Base-by-base conservation (phyloP, 2,329 filamentous ascomycete genomes). In the Aspergillus sp. region DNA sequence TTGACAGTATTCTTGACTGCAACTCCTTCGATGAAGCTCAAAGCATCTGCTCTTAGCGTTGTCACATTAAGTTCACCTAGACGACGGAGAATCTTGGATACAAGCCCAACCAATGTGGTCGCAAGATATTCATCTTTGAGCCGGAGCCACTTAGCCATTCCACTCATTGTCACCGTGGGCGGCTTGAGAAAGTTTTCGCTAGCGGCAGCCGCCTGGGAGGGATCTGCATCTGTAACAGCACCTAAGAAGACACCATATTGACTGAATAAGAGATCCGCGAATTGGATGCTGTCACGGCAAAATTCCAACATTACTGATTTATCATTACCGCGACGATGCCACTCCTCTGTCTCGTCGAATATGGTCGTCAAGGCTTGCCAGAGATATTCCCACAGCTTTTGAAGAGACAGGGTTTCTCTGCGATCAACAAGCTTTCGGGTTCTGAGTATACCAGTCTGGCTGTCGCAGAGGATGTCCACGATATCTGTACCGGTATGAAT, bases 261-360 rank as follows among this genome's bases (percentile, higher is more conserved):
- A 41, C 90, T 87, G 68, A 98, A 90, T 2, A 96, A 82, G 36
- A 85, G 83, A 68, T 96, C 90, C 0, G 93, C 93, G 68, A 96
- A 90, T 66, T 98, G 91, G 85, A 99, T 99, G 13, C 90, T 90
- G 69, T 96, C 91, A 63, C 95, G 88, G 70, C 93, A 97, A 68
- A 98, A 97, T 56, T 96, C 88, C 66, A 92, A 88, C 90, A 99
- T 93, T 53, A 85, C 80, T 18, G 80, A 76, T 70, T 91, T 95
- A 50, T 93, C 88, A 57, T 90, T 85, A 4, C 78, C 74, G 47
- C 77, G 72, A 20, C 85, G 79, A 62, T 91, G 91, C 95, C 95
- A 99, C 11, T 79, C 78, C 69, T 96, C 92, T 3, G 93, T 96
- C 59, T 88, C 86, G 42, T 86, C 81, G 68, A 97, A 97, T 15